A percentile compares a stretch with the other conserved stretches of the same genome.
These are phyloP conservation scores for Seiridium cupressi DNA, from an alignment of 2,329 filamentous ascomycete species.

Conservation along the genomic window DNA sequence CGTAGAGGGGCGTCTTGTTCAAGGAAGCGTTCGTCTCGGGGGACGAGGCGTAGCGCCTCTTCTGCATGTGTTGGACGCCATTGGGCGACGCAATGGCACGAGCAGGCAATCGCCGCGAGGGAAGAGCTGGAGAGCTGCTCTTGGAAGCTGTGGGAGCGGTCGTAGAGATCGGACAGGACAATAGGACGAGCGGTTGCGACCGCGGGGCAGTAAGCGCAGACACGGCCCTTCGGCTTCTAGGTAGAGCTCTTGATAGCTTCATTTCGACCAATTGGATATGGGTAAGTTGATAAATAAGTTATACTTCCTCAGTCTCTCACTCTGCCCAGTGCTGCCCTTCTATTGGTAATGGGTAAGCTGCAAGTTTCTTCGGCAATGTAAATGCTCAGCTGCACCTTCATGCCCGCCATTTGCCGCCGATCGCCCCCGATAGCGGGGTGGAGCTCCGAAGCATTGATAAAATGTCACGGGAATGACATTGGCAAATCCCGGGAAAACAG, in stretches of 20 bases:
- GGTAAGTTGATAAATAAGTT: too few species aligned
- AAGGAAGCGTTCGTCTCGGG: constrained; percentile 25
- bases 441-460: constrained; percentile 4
- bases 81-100: neutral
- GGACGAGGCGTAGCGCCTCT: constrained; percentile 19
- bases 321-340: too few species aligned
- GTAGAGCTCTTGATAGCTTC: constrained; percentile 13
- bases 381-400: too few species aligned
- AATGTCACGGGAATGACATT: constrained; percentile 4
- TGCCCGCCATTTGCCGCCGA: neutral
- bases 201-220: constrained; percentile 4
- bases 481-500: neutral
- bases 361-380: too few species aligned
- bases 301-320: too few species aligned
- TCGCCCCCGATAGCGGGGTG: constrained; percentile 6
- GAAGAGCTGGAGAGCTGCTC: neutral
- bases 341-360: too few species aligned
- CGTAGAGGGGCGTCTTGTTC: constrained; percentile 72
- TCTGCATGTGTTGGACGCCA: neutral
- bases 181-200: neutral
- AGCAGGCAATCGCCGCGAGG: neutral
- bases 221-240: neutral
- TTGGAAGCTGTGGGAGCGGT: neutral
- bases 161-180: neutral
- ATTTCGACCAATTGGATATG: constrained; percentile 17